These are phyloP conservation scores for Epithemia pelagica DNA, from an alignment of 108 stramenopile genomes.

Conservation along the genomic window DNA sequence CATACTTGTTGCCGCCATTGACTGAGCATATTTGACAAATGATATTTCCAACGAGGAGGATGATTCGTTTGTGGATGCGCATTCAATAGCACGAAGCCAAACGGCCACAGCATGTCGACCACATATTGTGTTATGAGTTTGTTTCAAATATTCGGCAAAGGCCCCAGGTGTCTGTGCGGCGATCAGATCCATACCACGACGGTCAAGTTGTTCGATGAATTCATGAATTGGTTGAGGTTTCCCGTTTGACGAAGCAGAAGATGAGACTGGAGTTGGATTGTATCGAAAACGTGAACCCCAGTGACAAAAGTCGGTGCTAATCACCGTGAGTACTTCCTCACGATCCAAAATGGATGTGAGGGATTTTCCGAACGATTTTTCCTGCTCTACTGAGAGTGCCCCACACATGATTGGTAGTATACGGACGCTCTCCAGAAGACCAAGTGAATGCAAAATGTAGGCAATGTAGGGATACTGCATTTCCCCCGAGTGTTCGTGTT, in stretches of 20 bases:
- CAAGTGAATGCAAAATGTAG: conserved; percentile 29
- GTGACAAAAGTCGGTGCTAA: conserved; percentile 81
- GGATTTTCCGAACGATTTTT: conserved; percentile 47
- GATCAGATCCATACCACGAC: conserved; percentile 71
- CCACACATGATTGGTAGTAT: conserved; percentile 85
- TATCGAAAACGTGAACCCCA: conserved; percentile 50
- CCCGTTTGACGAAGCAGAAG: neutral
- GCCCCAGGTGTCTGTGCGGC: conserved; percentile 69
- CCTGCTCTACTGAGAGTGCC: conserved; percentile 30
- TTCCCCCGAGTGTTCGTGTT: conserved; percentile 80
- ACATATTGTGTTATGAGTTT: conserved; percentile 78
- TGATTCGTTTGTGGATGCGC: conserved; percentile 8
- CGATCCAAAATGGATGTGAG: conserved; percentile 52
- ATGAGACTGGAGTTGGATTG: conserved; percentile 21
- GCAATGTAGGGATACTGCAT: conserved; percentile 85
- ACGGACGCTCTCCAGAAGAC: conserved; percentile 14
- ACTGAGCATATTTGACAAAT: conserved; percentile 81
- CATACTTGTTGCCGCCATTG: conserved; percentile 35
- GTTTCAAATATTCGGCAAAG: conserved; percentile 73
- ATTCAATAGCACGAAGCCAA: conserved; percentile 53
- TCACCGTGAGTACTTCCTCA: conserved; percentile 43
- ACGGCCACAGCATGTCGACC: conserved; percentile 76
- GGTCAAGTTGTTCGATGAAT: conserved; percentile 62
- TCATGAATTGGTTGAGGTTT: conserved; percentile 23
- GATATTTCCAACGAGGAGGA: conserved; percentile 29